Conservation (phyloP, 2,329 filamentous ascomycete genomes). For the Cladorrhinum sp. region DNA sequence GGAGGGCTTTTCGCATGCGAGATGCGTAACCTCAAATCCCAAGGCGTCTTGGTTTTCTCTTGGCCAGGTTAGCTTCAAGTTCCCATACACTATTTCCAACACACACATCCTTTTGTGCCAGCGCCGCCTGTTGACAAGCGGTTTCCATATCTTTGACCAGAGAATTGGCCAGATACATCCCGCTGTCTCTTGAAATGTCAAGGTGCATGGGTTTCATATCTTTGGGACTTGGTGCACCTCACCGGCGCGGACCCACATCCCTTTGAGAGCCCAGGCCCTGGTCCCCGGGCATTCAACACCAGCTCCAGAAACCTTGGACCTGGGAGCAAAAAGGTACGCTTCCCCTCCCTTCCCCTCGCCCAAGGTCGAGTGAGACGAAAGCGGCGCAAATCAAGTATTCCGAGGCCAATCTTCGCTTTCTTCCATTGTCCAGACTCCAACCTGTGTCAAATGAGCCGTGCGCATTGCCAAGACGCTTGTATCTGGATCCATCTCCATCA, state of each 20-base stretch:
- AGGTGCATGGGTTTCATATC: background rate
- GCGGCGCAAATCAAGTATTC: too few species aligned
- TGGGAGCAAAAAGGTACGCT: background rate
- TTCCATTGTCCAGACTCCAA: too few species aligned
- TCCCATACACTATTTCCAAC: background rate
- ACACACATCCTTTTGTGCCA: background rate
- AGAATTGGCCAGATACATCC: background rate
- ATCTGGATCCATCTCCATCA: background rate
- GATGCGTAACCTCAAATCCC: background rate
- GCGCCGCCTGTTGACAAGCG: background rate
- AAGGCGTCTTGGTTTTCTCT: background rate
- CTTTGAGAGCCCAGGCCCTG: background rate
- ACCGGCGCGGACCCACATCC: background rate
- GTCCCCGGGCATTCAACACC: background rate
- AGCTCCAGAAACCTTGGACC: background rate
- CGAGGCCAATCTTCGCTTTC: too few species aligned
- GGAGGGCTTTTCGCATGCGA: background rate
- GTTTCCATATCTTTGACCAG: background rate
- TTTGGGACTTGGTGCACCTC: background rate
- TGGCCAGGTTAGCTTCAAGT: background rate
- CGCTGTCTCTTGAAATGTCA: background rate
- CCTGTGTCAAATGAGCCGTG: background rate
- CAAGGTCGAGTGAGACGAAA: too few species aligned
- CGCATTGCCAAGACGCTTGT: background rate
- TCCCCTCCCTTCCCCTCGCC: too few species aligned